These are phyloP conservation scores for Stephanodiscus triporus DNA, from an alignment of 108 stramenopile species.

Conservation along the genomic window DNA sequence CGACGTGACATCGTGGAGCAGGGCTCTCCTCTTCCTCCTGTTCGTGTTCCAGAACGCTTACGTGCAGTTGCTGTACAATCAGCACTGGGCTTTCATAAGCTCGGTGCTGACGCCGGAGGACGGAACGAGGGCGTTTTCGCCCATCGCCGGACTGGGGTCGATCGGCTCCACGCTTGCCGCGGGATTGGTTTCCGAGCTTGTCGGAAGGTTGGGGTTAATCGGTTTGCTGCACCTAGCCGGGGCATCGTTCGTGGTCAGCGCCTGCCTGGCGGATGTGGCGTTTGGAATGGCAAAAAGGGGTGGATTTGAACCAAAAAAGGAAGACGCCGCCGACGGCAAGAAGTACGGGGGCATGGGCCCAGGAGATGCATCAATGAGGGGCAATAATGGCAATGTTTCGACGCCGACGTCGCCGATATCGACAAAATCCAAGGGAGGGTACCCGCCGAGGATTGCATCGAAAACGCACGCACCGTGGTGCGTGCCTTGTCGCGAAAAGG, in stretches of 20 bases:
- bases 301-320: constrained; percentile 65
- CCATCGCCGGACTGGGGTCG: constrained; percentile 73
- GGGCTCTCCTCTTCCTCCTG: constrained; percentile 30
- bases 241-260: constrained; percentile 44
- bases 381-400: not conserved
- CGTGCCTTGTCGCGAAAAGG: constrained; percentile 25
- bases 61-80: constrained; percentile 77
- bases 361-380: not conserved
- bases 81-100: constrained; percentile 86
- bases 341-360: constrained; percentile 3
- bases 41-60: constrained; percentile 91
- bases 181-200: constrained; percentile 49
- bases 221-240: constrained; percentile 62
- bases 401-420: constrained; percentile 1
- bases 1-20: constrained; percentile 12
- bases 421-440: constrained; percentile 2
- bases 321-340: constrained; percentile 23
- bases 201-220: constrained; percentile 52
- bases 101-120: constrained; percentile 74
- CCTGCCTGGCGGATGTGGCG: constrained; percentile 54
- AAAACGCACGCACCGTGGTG: not conserved
- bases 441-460: constrained; percentile 6
- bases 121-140: constrained; percentile 73
- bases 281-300: constrained; percentile 37
- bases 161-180: constrained; percentile 73